Base-by-base conservation (phyloP, 495 filamentous ascomycete species). In the Talaromyces ruber region DNA sequence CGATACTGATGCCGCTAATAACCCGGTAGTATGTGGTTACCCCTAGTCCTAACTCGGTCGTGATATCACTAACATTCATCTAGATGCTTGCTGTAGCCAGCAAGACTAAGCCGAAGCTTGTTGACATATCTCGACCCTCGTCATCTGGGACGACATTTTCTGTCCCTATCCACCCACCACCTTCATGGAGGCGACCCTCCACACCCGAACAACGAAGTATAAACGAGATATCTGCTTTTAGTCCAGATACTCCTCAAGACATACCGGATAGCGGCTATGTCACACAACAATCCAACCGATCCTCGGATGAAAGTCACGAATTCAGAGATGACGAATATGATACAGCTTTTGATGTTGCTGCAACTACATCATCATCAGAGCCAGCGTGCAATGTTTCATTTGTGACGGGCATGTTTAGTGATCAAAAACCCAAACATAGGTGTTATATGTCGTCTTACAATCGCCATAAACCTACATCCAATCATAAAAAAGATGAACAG, bases 141-240 rank as follows among this genome's bases (percentile, higher is more conserved):
- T 76, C 76, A 2, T 68, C 69, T 4, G 64, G 69, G 0, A 68
- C 69, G 43, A 71, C 64, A 45, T 69, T 59, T 26, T 64, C 69
- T 24, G 60, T 68, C 32, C 69, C 70, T 18, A 66, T 68, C 6
- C 64, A 70, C 37, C 64, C 63, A 2, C 67, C 66, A 21, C 69
- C 60, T 6, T 62, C 60, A 11, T 57, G 50, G 55, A 62, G 8
- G 60, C 68, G 59, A 21, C 71, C 74, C 3, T 73, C 71, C 24
- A 79, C 76, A 0, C 75, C 76, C 7, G 74, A 78, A 62, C 73
- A 73, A 25, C 66, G 67, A 5, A 71, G 74, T 30, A 60, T 60
- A 5, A 72, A 74, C 25, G 76, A 79, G 61, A 67, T 79, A 29
- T 79, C 76, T 16, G 76, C 74, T 14, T 79, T 79, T 53, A 79